Conservation (phyloP, 768 basidiomycete genomes). For the Asterophora lycoperdoides region DNA sequence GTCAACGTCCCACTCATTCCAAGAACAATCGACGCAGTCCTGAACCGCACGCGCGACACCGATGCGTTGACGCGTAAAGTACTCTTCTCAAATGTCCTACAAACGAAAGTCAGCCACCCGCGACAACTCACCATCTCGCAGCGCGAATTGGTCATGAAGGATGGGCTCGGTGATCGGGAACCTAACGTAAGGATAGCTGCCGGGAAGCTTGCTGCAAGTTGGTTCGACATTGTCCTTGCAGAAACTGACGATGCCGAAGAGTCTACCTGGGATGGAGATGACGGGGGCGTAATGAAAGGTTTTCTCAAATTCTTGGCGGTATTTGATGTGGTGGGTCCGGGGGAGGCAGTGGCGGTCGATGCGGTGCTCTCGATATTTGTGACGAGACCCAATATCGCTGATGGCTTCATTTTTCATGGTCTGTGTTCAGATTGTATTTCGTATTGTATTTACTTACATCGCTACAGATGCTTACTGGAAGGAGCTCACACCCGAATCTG, state of each 20-base stretch:
- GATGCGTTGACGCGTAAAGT: conserved; percentile 78
- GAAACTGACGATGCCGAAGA: conserved; percentile 34
- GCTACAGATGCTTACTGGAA: conserved; percentile 70
- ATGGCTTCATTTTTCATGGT: conserved; percentile 74
- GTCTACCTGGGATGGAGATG: conserved; percentile 36
- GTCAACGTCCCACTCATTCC: conserved; percentile 66
- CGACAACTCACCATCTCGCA: conserved; percentile 73
- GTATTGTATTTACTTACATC: not conserved
- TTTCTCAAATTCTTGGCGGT: conserved; percentile 41
- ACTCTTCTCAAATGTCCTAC: conserved; percentile 68
- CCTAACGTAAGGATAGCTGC: conserved; percentile 78
- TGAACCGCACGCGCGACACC: conserved; percentile 80
- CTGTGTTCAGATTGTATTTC: conserved; percentile 17
- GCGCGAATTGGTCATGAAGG: conserved; percentile 78
- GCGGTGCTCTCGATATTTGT: conserved; percentile 77
- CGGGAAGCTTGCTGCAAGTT: conserved; percentile 68
- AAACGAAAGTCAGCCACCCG: conserved; percentile 52
- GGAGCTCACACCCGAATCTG: conserved; percentile 69
- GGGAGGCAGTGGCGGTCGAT: conserved; percentile 76
- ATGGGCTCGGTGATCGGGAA: conserved; percentile 89
- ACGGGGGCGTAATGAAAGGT: conserved; percentile 43
- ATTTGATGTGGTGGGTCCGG: conserved; percentile 61
- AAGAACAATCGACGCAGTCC: conserved; percentile 58
- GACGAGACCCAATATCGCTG: conserved; percentile 63
- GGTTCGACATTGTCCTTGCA: conserved; percentile 65